Base-by-base conservation (phyloP, 1,284 basidiomycete species). In the Papiliotrema laurentii region DNA sequence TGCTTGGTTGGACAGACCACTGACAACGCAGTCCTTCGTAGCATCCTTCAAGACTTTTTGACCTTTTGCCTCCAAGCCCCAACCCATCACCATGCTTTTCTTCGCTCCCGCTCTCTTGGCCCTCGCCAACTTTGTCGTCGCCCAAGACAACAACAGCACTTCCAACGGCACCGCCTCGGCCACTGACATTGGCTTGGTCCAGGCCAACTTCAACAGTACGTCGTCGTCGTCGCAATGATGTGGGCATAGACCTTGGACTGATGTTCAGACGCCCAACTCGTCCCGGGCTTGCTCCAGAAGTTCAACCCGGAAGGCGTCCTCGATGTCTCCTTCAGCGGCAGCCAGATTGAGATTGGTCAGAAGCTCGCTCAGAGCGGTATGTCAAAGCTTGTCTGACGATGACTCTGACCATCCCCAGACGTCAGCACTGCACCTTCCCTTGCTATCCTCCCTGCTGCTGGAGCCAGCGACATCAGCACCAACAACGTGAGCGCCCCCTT, bases 251-350 rank as follows among this genome's bases (percentile, higher is more conserved):
- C n/a, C n/a, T n/a, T 27, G 36, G 45, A 43, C 58, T 36, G 16
- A 22, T 22, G 19, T 28, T 5, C 46, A 68, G 68, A 63, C 46
- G 58, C 84, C 7, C 76, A 73, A 43, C 73, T 87, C 51, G 80
- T 83, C 40, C 84, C 85, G 4, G 71, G 76, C 47, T 70, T 84
- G 40, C 58, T 87, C 42, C 34, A 77, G 11, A 72, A 75, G 19
- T 86, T 87, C 65, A 65, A 71, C 49, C 85, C 84, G 7, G 68
- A 66, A 37, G 82, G 80, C 24, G 48, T 81, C 39, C 73, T 87
- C 49, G 65, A 73, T 33, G 68, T 83, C 51, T 71, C 76, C 49
- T 87, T 79, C 66, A 60, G 75, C 45, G 51, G 52, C 21, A 66
- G 79, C 3, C 50, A 62, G 46, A 74, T 84, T 42, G 59, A 76